Conservation (phyloP, 176 grass and related monocot species). For the Thalia dealbata region DNA sequence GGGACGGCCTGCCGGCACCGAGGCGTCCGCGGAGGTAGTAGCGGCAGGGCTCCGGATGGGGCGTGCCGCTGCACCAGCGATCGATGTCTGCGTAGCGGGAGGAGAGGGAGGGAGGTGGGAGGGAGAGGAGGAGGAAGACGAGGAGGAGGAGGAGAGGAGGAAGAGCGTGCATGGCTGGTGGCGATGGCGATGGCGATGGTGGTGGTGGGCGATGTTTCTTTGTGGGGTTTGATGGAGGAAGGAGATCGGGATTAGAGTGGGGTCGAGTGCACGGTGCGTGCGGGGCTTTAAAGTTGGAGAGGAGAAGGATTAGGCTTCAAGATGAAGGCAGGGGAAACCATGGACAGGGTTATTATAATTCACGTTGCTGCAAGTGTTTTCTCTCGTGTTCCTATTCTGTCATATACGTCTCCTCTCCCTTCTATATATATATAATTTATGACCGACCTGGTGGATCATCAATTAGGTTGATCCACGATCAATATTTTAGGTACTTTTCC, state of each 20-base stretch:
- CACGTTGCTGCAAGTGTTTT: no score
- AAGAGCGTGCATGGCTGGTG: background rate
- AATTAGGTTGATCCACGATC: no score
- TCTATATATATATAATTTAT: no score
- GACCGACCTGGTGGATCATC: no score
- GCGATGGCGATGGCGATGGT: background rate
- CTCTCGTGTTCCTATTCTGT: no score
- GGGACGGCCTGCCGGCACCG: background rate
- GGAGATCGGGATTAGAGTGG: background rate
- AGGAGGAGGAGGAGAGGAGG: constrained; percentile 5
- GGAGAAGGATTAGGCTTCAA: no score
- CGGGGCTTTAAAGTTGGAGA: no score
- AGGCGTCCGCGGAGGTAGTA: constrained; percentile 17
- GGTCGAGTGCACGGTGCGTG: no score
- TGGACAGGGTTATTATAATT: no score
- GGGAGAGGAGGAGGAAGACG: background rate
- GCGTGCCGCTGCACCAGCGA: constrained; percentile 30
- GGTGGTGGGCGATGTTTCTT: background rate
- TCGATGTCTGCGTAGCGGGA: constrained; percentile 11
- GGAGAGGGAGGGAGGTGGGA: background rate
- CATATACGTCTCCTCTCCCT: no score
- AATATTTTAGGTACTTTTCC: no score
- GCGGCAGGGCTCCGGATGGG: constrained; percentile 28
- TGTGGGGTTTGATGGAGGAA: background rate
- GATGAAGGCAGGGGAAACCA: no score